Evolutionary conservation across 495 filamentous ascomycete species (phyloP), one percentile per base, ranked within the genome.

Genomic region (Trichoderma virens): DNA sequence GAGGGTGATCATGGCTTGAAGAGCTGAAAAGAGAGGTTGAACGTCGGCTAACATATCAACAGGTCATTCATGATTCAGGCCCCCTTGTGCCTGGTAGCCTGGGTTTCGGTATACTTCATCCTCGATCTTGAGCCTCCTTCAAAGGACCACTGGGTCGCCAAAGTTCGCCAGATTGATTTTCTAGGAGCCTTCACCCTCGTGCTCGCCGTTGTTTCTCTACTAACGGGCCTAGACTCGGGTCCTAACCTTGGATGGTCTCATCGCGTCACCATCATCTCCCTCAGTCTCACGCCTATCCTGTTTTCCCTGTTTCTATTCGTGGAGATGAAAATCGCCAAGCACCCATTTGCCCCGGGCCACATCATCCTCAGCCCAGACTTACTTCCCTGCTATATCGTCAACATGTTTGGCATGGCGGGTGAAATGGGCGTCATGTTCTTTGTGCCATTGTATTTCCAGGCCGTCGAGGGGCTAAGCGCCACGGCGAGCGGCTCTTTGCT

Each of bases 371-470:
- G 89, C 70, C 76, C 83, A 18, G 81, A 82, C 2, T 81, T 93
- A 35, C 75, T 92, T 61, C 82, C 90, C 1, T 82, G 82, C 65
- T 93, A 88, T 66, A 70, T 86, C 27, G 85, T 86, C 70, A 91
- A 93, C 69, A 91, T 93, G 77, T 92, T 92, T 74, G 83, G 83
- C 51, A 85, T 92, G 62, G 85, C 79, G 7, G 86, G 81, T 8
- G 87, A 86, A 76, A 76, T 93, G 65, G 80, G 82, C 0, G 71
- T 78, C 5, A 64, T 90, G 0, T 96, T 93, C 79, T 92, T 90
- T 70, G 75, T 94, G 32, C 89, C 92, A 11, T 79, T 95, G 3
- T 92, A 87, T 71, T 91, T 86, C 72, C 91, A 96, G 73, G 91
- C 86, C 7, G 85, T 90, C 3, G 76, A 88, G 54, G 85, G 83